Percentiles rank a stretch among this genome's conserved stretches.
phyloP scores from a whole-genome alignment of 768 basidiomycete genomes.

The Auriscalpium microsporum region DNA sequence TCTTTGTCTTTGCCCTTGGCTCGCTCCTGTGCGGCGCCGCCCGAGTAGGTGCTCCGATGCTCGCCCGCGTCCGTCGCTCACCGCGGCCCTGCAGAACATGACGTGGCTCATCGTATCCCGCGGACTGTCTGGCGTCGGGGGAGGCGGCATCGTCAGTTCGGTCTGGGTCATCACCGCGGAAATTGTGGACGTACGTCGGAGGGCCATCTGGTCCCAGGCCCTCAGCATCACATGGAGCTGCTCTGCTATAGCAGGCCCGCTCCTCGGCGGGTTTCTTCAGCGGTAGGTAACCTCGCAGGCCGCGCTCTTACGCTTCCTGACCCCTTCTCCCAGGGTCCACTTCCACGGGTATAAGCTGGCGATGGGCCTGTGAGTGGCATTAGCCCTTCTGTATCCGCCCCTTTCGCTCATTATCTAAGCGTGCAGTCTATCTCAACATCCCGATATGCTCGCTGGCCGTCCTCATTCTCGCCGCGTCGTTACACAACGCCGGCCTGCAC shows the following conservation, averaged over 20 bases:
- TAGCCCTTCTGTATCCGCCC: slow-evolving; percentile 1
- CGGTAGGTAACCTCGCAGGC: slow-evolving; percentile 33
- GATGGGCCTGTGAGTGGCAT: slow-evolving; percentile 72
- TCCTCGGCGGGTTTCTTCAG: slow-evolving; percentile 79
- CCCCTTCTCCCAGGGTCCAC: slow-evolving; percentile 6
- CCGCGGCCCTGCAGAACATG: slow-evolving; percentile 31
- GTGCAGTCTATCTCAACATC: slow-evolving; percentile 72
- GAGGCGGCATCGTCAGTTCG: slow-evolving; percentile 76
- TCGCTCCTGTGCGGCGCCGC: slow-evolving; percentile 76
- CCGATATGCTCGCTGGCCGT: slow-evolving; percentile 61
- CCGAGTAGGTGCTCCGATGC: slow-evolving; percentile 36
- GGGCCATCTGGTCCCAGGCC: slow-evolving; percentile 81
- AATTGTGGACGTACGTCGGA: slow-evolving; percentile 59
- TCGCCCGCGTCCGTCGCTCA: slow-evolving; percentile 9
- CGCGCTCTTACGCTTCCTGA: not conserved
- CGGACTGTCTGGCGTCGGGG: slow-evolving; percentile 67
- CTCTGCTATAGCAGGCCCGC: slow-evolving; percentile 75
- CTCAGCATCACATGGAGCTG: slow-evolving; percentile 82
- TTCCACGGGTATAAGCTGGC: slow-evolving; percentile 46
- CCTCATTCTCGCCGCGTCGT: slow-evolving; percentile 47
- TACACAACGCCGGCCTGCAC: slow-evolving; percentile 46
- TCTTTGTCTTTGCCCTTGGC: slow-evolving; percentile 65
- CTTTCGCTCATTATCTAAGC: slow-evolving; percentile 11
- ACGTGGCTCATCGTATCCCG: slow-evolving; percentile 63
- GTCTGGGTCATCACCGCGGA: slow-evolving; percentile 86